phyloP scores from a whole-genome alignment of 257 asterid species.

The Datura wrightii region DNA sequence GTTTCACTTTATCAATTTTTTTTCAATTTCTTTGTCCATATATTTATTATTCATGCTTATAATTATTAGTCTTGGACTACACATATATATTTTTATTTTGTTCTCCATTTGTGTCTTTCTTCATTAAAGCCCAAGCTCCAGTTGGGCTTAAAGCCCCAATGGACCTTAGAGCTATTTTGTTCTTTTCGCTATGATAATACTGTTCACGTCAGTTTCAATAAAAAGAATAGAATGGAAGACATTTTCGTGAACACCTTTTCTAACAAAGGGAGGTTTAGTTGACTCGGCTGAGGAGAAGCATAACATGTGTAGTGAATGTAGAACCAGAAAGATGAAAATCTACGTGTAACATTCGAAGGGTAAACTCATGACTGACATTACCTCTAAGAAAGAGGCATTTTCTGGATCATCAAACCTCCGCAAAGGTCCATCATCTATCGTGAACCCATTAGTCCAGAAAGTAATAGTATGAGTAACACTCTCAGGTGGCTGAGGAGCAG shows the following conservation, averaged over 20 bases:
- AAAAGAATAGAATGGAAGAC: background rate
- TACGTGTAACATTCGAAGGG: background rate
- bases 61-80: background rate
- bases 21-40: background rate
- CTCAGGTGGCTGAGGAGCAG: constrained; percentile 66
- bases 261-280: background rate
- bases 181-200: background rate
- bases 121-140: background rate
- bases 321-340: background rate
- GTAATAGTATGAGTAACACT: constrained; percentile 56
- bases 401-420: constrained; percentile 81
- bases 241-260: background rate
- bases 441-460: constrained; percentile 85
- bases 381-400: constrained; percentile 80
- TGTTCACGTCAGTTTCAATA: background rate
- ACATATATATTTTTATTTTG: too few species aligned
- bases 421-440: constrained; percentile 80
- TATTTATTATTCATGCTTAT: too few species aligned
- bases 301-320: background rate
- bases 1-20: background rate
- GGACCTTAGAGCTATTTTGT: background rate
- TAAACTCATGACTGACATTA: constrained; percentile 34
- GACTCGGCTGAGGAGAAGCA: background rate
- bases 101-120: background rate
- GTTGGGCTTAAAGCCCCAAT: background rate